Evolutionary conservation across 1,284 basidiomycete genomes (phyloP).

Genomic region (Malassezia equina): DNA sequence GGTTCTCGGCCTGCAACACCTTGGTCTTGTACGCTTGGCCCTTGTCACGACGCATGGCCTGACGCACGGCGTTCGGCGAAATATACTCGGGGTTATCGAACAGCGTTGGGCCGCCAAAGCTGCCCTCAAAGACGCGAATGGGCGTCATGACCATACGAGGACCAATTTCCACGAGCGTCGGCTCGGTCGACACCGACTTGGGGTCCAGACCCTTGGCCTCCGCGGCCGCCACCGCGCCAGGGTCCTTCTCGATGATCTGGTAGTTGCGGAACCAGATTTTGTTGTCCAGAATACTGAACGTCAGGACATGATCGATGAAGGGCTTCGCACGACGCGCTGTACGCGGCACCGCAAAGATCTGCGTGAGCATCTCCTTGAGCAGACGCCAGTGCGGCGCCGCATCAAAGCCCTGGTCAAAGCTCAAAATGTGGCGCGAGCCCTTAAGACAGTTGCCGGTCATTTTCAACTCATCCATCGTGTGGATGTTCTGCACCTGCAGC

Average conservation of each 20-base stretch:
- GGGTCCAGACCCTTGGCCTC: conserved; percentile 53
- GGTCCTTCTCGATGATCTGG: conserved; percentile 62
- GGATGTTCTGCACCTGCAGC: conserved; percentile 93
- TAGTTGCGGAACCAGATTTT: conserved; percentile 99
- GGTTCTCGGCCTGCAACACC: conserved; percentile 66
- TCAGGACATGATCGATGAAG: conserved; percentile 93
- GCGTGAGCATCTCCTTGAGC: conserved; percentile 90
- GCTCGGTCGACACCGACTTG: conserved; percentile 25
- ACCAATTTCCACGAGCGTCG: conserved; percentile 58
- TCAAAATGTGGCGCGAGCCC: conserved; percentile 80
- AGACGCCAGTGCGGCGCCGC: conserved; percentile 75
- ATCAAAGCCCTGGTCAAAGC: conserved; percentile 86
- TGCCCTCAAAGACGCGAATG: conserved; percentile 92
- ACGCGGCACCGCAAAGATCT: conserved; percentile 87
- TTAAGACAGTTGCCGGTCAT: conserved; percentile 99
- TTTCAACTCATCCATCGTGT: conserved; percentile 99
- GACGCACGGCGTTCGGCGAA: conserved; percentile 71
- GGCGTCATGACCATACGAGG: conserved; percentile 94
- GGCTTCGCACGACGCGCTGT: conserved; percentile 83
- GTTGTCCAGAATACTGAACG: conserved; percentile 86
- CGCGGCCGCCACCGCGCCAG: conserved; percentile 46
- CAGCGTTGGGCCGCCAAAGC: conserved; percentile 71
- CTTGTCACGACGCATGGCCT: conserved; percentile 61
- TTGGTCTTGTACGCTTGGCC: conserved; percentile 70
- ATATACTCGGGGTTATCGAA: conserved; percentile 95